phyloP scores from a whole-genome alignment of 495 filamentous ascomycete genomes.

The Aspergillus carlsbadensis region DNA sequence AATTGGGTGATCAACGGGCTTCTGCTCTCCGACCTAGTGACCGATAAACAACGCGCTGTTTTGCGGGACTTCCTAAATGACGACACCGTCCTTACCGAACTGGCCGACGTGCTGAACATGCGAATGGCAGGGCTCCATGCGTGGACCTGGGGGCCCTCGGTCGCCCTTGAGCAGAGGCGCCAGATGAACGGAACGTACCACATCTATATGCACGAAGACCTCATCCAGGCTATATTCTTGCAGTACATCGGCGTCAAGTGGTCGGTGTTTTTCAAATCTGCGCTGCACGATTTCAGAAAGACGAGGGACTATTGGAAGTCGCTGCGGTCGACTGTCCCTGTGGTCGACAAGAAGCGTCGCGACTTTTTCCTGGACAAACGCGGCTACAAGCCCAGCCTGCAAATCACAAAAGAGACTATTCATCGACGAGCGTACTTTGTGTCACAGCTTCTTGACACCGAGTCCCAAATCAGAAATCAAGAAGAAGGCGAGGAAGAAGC shows the following conservation, averaged over 20 bases:
- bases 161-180: conserved; percentile 12
- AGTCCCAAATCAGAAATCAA: background rate
- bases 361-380: conserved; percentile 6
- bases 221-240: conserved; percentile 19
- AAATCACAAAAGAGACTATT: conserved; percentile 1
- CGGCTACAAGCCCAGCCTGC: background rate
- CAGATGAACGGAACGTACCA: conserved; percentile 15
- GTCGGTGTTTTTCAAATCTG: conserved; percentile 14
- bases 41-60: conserved; percentile 12
- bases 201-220: conserved; percentile 17
- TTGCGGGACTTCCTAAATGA: conserved; percentile 14
- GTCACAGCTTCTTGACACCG: conserved; percentile 12
- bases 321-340: conserved; percentile 2
- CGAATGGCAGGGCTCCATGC: conserved; percentile 8
- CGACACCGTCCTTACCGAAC: conserved; percentile 7
- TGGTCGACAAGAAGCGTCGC: conserved; percentile 15
- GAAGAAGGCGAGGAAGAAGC: conserved; percentile 15
- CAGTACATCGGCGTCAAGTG: conserved; percentile 13
- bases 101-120: conserved; percentile 18
- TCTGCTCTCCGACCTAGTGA: conserved; percentile 11
- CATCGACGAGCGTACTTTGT: conserved; percentile 14
- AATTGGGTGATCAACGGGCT: conserved; percentile 8
- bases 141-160: conserved; percentile 14
- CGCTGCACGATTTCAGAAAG: background rate
- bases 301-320: conserved; percentile 8